phyloP scores from a whole-genome alignment of 441 rosid species.

The Adansonia gregorii region DNA sequence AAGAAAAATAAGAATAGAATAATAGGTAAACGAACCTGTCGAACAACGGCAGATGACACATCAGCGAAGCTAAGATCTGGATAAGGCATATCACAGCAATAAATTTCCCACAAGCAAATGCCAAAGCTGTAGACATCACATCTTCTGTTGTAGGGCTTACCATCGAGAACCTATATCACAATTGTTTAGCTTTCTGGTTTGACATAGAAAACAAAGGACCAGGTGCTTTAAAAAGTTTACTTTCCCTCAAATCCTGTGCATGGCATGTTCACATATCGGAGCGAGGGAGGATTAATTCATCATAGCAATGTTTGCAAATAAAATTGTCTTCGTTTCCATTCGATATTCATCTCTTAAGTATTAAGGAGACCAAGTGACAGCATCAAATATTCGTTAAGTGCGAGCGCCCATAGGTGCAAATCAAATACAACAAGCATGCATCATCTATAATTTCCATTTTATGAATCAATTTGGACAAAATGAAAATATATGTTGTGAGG shows the following conservation, averaged over 20 bases:
- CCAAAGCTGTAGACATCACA: slow-evolving; percentile 98
- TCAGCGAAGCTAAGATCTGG: slow-evolving; percentile 87
- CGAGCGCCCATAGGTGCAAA: not conserved
- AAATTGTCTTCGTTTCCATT: not conserved
- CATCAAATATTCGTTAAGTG: not conserved
- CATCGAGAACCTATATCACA: slow-evolving; percentile 71
- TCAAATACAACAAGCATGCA: not conserved
- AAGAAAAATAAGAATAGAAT: not conserved
- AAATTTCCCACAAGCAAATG: slow-evolving; percentile 95
- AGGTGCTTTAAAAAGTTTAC: not conserved
- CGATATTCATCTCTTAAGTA: not conserved
- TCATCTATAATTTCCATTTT: not conserved
- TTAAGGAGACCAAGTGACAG: not conserved
- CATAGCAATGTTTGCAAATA: not conserved
- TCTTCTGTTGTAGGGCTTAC: slow-evolving; percentile 89
- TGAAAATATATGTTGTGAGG: not conserved
- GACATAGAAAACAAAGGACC: not conserved
- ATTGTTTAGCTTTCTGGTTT: slow-evolving; percentile 12
- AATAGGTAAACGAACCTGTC: slow-evolving; percentile 58
- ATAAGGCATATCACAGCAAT: slow-evolving; percentile 93
- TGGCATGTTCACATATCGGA: not conserved
- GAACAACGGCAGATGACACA: slow-evolving; percentile 83
- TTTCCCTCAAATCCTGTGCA: not conserved
- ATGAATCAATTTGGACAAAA: not conserved
- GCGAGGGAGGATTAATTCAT: not conserved